Evolutionary conservation across 2,329 filamentous ascomycete species (phyloP).

Genomic region (Aulographum hederae): DNA sequence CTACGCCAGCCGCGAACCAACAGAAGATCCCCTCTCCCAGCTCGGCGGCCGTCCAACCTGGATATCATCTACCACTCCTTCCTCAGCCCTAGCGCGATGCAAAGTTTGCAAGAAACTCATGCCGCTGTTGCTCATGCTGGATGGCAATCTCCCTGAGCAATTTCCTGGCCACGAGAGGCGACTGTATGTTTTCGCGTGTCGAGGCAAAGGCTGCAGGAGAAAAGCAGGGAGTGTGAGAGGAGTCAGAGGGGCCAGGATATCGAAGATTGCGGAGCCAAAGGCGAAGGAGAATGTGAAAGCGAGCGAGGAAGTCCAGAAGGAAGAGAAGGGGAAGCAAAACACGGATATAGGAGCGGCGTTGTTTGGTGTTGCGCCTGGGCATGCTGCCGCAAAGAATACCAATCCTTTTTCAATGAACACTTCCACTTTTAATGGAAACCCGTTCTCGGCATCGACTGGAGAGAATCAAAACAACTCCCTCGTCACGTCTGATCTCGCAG

Average conservation of each 20-base stretch:
- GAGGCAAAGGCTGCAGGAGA: conserved; percentile 58
- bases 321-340: conserved; percentile 12
- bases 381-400: not conserved
- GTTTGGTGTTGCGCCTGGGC: not conserved
- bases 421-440: conserved; percentile 7
- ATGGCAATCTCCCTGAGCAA: conserved; percentile 71
- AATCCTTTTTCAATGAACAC: conserved; percentile 5
- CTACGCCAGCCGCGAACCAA: conserved; percentile 64
- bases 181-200: conserved; percentile 73
- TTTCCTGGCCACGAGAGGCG: conserved; percentile 79
- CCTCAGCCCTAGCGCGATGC: conserved; percentile 64
- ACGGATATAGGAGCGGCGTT: conserved; percentile 13
- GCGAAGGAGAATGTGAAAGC: conserved; percentile 7
- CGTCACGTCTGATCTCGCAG: conserved; percentile 22
- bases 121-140: conserved; percentile 73
- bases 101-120: conserved; percentile 72
- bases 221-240: conserved; percentile 68
- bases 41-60: conserved; percentile 74
- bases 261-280: conserved; percentile 9
- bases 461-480: conserved; percentile 39
- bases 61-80: conserved; percentile 38
- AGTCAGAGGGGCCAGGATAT: conserved; percentile 47
- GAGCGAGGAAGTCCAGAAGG: conserved; percentile 11
- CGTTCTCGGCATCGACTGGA: conserved; percentile 12
- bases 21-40: conserved; percentile 70